Percentiles rank a stretch among this genome's conserved stretches.
These are phyloP conservation scores for Mycena haematopus DNA, from an alignment of 768 basidiomycete genomes.

Conservation along the genomic window DNA sequence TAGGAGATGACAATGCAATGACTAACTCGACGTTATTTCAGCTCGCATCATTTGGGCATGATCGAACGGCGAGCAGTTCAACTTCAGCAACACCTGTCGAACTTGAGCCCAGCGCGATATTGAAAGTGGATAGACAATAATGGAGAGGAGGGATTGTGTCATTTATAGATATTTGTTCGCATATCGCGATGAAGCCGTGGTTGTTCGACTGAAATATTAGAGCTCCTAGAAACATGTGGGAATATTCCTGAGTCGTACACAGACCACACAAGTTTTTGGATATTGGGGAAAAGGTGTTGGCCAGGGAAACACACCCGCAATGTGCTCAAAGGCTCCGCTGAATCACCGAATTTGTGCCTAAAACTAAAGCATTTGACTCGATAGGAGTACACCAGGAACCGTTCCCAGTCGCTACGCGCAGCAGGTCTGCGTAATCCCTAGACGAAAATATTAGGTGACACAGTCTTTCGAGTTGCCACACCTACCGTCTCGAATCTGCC, in stretches of 20 bases:
- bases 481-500: background rate
- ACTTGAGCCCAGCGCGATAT: too few species aligned
- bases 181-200: too few species aligned
- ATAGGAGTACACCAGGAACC: background rate
- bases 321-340: background rate
- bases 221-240: background rate
- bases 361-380: background rate
- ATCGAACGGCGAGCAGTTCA: too few species aligned
- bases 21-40: too few species aligned
- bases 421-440: background rate
- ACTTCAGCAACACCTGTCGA: too few species aligned
- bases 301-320: background rate
- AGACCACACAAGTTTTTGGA: background rate
- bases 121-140: too few species aligned
- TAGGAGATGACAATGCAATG: too few species aligned
- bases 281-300: background rate
- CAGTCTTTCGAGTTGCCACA: background rate
- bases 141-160: too few species aligned
- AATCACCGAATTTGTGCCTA: background rate
- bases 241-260: background rate
- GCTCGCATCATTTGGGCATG: too few species aligned
- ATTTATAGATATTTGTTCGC: too few species aligned
- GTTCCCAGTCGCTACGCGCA: background rate
- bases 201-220: too few species aligned
- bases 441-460: too few species aligned